Evolutionary conservation across 805 yeast species (phyloP), one percentile per base, ranked within the genome.

Genomic region (Kluyveromyces starmeri): DNA sequence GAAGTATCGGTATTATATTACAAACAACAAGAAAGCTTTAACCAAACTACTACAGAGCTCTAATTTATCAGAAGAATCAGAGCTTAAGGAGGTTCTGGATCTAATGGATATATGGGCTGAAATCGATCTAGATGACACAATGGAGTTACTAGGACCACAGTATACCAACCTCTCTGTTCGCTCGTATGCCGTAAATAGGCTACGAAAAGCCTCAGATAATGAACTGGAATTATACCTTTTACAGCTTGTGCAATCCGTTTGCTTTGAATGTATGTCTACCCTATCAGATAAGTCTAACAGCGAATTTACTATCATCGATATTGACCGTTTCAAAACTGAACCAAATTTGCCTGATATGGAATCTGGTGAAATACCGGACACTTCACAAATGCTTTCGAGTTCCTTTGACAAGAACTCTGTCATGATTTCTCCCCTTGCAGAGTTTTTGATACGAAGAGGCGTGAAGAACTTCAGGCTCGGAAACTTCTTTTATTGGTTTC

Each of bases 181-280:
- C 30, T 73, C 83, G 5, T 83, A 83, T 64, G 98, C 98, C 1
- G 94, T 89, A 1, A 83, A 83, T 44, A 62, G 96, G 38, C 62
- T 89, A 30, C 71, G 75, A 36, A 68, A 75, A 40, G 95, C 96
- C 0, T 70, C 75, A 22, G 92, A 84, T 46, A 78, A 72, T 8
- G 96, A 89, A 43, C 55, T 92, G 11, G 79, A 83, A 37, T 65
- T 88, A 40, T 92, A 84, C 49, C 61, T 92, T 43, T 68, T 89
- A 36, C 98, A 92, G 57, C 64, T 89, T 12, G 97, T 89, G 0
- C 96, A 88, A 50, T 94, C 95, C 0, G 70, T 89, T 23, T 80
- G 83, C 47, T 84, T 84, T 53, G 98, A 92, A 39, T 50, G 55
- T 33, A 27, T 44, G 3, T 47, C 56, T 2, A 50, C 49, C 1